Evolutionary conservation across 192 early-diverging fungal genomes (phyloP), one percentile per base, ranked within the genome.

Genomic region (Haplosporangium gracile): DNA sequence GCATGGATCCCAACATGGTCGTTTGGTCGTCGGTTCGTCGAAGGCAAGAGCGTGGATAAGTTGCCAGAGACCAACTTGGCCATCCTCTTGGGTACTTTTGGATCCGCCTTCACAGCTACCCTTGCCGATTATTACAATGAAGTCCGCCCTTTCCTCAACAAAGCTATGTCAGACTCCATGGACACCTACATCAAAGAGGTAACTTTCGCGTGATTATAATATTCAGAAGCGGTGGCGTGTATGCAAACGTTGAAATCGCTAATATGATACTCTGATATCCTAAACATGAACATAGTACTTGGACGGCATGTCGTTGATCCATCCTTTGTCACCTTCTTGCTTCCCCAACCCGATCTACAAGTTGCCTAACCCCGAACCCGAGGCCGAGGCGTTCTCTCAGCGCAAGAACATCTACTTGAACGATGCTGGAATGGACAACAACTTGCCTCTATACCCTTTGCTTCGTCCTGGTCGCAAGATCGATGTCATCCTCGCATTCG

Each of bases 391-490:
- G 16, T 43, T 85, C 24, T 82, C 79, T 69, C 79, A 86, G 29
- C 63, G 70, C 72, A 87, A 80, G 70, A 74, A 88, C 80, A 68
- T 79, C 78, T 93, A 91, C 34, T 82, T 96, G 55, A 94, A 94
- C 88, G 96, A 97, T 85, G 95, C 95, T 22, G 96, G 95, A 11
- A 90, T 94, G 87, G 92, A 95, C 65, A 97, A 97, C 83, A 96
- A 97, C 81, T 87, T 95, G 51, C 95, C 96, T 0, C 91, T 97
- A 55, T 94, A 95, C 34, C 94, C 95, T 26, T 77, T 97, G 24
- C 78, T 94, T 36, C 85, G 94, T 8, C 88, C 91, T 5, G 93
- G 92, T 22, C 91, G 96, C 15, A 75, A 89, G 26, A 92, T 96
- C 4, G 96, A 97, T 85, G 88, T 95, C 40, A 90, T 96, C 15